Conservation (phyloP, 371 early-diverging fungal species). For the Entomophthora muscae region DNA sequence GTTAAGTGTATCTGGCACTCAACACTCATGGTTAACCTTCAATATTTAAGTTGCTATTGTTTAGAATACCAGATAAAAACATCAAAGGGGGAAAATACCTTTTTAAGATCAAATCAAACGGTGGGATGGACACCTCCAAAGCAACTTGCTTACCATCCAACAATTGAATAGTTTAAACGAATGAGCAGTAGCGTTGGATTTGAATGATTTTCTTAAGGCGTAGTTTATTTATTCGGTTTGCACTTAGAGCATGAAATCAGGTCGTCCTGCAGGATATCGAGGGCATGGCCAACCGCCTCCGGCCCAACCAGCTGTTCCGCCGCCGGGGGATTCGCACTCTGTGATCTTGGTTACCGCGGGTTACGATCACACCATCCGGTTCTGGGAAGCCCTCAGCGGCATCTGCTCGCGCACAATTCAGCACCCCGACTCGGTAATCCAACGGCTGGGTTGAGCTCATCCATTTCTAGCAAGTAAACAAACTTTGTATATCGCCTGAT, state of each 20-base stretch:
- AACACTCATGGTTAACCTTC: no score
- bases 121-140: no score
- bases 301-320: not conserved
- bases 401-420: conserved; percentile 86
- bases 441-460: not conserved
- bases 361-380: conserved; percentile 91
- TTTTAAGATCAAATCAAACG: no score
- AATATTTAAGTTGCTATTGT: no score
- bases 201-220: no score
- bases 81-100: no score
- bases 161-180: no score
- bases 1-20: no score
- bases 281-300: not conserved
- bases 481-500: conserved; percentile 85
- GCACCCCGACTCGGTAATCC: conserved; percentile 67
- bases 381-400: conserved; percentile 93
- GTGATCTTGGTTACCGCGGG: conserved; percentile 88
- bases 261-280: not conserved
- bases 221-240: no score
- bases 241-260: not conserved
- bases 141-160: no score
- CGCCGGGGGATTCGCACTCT: conserved; percentile 28
- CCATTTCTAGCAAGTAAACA: conserved; percentile 74
- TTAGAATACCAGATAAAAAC: no score
- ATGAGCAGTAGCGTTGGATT: no score